Evolutionary conservation across 2,329 filamentous ascomycete genomes (phyloP).

Genomic region (Mycogone perniciosa): DNA sequence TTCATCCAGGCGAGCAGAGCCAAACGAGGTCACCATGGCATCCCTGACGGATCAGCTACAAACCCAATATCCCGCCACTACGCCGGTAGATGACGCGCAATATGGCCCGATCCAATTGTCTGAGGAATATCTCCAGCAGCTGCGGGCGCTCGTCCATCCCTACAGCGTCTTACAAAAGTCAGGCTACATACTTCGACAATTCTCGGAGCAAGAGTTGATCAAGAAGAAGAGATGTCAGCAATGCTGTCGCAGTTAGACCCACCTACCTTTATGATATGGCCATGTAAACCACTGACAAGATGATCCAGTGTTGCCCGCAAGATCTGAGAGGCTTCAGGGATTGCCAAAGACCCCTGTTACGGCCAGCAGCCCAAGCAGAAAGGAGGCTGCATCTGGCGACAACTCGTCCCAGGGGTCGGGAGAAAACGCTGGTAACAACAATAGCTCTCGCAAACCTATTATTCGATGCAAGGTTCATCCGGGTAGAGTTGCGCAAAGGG

Average conservation of each 20-base stretch:
- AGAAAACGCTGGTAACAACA: neutral
- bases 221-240: conserved; percentile 26
- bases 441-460: neutral
- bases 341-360: neutral
- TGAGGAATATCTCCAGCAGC: conserved; percentile 15
- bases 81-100: conserved; percentile 3
- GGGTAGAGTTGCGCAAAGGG: conserved; percentile 23
- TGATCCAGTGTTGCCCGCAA: neutral
- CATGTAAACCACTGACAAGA: neutral
- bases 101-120: conserved; percentile 18
- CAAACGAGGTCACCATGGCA: neutral
- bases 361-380: neutral
- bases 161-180: conserved; percentile 16
- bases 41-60: neutral
- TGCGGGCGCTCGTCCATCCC: conserved; percentile 17
- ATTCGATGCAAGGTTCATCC: conserved; percentile 24
- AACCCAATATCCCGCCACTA: neutral
- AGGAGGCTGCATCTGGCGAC: neutral
- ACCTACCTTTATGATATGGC: neutral
- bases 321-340: neutral
- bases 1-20: too few relatives aligned
- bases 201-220: conserved; percentile 21
- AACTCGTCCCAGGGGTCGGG: neutral
- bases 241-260: conserved; percentile 21
- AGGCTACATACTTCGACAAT: conserved; percentile 23